Base-by-base conservation (phyloP, 768 basidiomycete genomes). In the Russula virescens region DNA sequence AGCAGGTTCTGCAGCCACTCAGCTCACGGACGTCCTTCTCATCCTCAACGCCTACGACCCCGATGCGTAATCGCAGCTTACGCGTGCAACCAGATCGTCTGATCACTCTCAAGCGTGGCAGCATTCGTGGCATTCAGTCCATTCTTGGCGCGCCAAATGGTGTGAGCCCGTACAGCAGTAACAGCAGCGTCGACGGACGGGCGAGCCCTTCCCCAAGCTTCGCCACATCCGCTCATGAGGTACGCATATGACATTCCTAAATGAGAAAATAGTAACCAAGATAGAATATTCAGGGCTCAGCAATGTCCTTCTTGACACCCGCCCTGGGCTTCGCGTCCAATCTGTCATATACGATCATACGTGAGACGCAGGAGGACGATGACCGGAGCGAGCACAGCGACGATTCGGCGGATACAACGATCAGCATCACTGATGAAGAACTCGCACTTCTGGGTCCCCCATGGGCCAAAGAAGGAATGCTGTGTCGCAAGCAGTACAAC, bases 381-480 rank as follows among this genome's bases (percentile, higher is more conserved):
- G 92, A 95, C 58, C 83, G 83, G 55, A 91, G 90, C 66, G 70
- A 83, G 23, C 77, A 79, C 40, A 91, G 88, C 71, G 80, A 80
- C 21, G 82, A 79, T 43, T 85, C 90, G 5, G 75, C 72, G 31
- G 87, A 88, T 28, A 89, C 88, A 1, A 84, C 81, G 38, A 87
- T 91, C 68, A 93, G 92, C 55, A 92, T 98, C 62, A 86, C 89
- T 8, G 96, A 98, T 69, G 97, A 98, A 73, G 94, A 97, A 75
- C 80, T 99, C 14, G 96, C 96, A 2, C 78, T 98, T 42, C 84
- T 97, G 18, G 97, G 97, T 18, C 87, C 97, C 6, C 97, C 97
- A 0, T 99, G 96, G 96, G 97, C 97, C 0, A 99, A 99, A 74
- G 97, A 99, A 74, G 97, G 97, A 14, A 90, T 96, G 80, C 83